phyloP scores from a whole-genome alignment of 768 basidiomycete genomes.

The Boletus subparvulus region DNA sequence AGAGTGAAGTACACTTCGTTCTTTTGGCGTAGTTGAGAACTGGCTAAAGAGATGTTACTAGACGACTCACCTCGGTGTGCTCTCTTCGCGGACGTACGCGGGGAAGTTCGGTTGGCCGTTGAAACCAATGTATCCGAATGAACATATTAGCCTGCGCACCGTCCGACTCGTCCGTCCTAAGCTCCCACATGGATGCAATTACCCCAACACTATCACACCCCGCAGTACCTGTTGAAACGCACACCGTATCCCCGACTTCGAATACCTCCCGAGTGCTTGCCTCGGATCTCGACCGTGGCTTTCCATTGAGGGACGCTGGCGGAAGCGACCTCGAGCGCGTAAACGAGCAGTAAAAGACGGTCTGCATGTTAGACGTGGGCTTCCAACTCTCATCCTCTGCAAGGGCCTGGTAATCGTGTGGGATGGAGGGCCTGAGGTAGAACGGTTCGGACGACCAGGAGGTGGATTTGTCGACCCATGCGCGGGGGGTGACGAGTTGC shows the following conservation, averaged over 20 bases:
- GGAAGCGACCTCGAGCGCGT: constrained; percentile 16
- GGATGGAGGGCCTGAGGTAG: constrained; percentile 20
- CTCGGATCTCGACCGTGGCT: constrained; percentile 10
- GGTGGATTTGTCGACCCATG: constrained; percentile 28
- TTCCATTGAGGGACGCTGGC: constrained; percentile 19
- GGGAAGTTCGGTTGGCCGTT: constrained; percentile 63
- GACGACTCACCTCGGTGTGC: constrained; percentile 51
- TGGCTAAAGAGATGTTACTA: background rate
- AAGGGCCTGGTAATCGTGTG: constrained; percentile 29
- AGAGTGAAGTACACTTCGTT: constrained; percentile 77
- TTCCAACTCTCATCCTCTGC: constrained; percentile 29
- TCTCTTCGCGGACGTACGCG: constrained; percentile 58
- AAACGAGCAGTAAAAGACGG: constrained; percentile 32
- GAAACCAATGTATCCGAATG: constrained; percentile 74
- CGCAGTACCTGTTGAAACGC: constrained; percentile 47
- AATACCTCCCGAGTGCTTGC: constrained; percentile 35
- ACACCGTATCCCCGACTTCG: constrained; percentile 64
- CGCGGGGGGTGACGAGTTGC: constrained; percentile 29
- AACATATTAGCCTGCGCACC: constrained; percentile 44
- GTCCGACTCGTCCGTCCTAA: constrained; percentile 29
- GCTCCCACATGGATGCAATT: constrained; percentile 69
- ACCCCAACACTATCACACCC: constrained; percentile 63
- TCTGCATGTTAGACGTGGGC: constrained; percentile 17
- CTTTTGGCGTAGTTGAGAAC: constrained; percentile 35
- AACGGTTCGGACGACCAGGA: constrained; percentile 29